Base-by-base conservation (phyloP, 306 rosid species). In the Alnus glutinosa region DNA sequence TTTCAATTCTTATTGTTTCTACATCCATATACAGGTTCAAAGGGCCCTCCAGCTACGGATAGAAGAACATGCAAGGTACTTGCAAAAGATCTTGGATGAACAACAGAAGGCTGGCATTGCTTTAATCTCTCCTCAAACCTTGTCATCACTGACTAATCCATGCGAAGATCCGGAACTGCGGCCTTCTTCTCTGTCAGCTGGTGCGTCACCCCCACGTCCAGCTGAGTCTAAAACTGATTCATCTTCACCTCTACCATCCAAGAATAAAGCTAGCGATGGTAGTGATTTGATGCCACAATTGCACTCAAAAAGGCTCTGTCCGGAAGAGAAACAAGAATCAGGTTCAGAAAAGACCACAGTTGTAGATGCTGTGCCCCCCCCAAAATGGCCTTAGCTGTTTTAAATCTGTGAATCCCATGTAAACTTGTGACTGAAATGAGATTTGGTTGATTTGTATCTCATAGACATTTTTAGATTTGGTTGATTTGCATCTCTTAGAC, bases 41-140 rank as follows among this genome's bases (percentile, higher is more conserved):
- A 75, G 88, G 67, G 66, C 75, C 39, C 88, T 85, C 70, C 88
- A 85, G 70, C 57, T 85, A 30, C 88, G 88, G 51, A 85, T 85
- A 54, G 88, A 85, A 75, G 83, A 81, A 61, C 88, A 85, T 5
- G 88, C 85, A 30, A 75, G 76, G 32, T 85, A 85, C 88, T 81
- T 85, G 85, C 83, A 78, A 44, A 81, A 78, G 83, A 85, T 85
- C 68, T 75, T 85, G 51, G 88, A 71, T 71, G 85, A 63, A 58
- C 88, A 85, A 46, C 88, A 71, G 70, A 75, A 85, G 75, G 83
- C 85, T 6, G 85, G 85, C 73, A 61, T 77, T 36, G 83, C 85
- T 42, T 75, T 81, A 8, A 57, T 75, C 34, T 78, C 81, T 55
- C 54, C 88, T 6, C 85, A 78, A 81, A 78, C 83, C 32, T 39